These are phyloP conservation scores for Trichoderma sp. DNA, from an alignment of 2,329 filamentous ascomycete genomes.

Conservation along the genomic window DNA sequence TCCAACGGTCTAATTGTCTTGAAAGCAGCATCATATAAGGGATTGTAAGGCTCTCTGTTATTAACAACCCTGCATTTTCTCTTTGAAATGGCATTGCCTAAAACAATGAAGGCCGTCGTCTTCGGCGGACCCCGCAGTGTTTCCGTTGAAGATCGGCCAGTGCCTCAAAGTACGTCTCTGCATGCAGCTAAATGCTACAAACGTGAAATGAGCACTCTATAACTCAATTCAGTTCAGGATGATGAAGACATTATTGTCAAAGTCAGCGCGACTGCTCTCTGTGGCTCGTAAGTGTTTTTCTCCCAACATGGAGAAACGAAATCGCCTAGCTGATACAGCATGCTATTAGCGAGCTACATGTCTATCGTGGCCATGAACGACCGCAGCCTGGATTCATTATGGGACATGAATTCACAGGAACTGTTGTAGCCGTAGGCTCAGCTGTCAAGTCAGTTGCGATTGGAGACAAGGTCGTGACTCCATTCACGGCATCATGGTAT, in stretches of 20 bases:
- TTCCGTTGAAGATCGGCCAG: slow-evolving; percentile 74
- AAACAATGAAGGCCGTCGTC: slow-evolving; percentile 83
- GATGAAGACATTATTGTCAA: slow-evolving; percentile 79
- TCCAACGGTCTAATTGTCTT: background rate
- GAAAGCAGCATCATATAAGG: background rate
- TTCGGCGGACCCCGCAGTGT: slow-evolving; percentile 79
- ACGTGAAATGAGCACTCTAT: slow-evolving; percentile 23
- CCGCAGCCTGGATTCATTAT: slow-evolving; percentile 64
- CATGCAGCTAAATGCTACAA: background rate
- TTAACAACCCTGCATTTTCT: background rate
- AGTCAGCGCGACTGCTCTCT: slow-evolving; percentile 80
- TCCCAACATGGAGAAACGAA: background rate
- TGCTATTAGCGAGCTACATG: slow-evolving; percentile 68
- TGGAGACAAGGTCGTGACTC: slow-evolving; percentile 78
- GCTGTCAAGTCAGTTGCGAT: slow-evolving; percentile 68
- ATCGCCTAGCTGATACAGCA: background rate
- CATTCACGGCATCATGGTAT: slow-evolving; percentile 80
- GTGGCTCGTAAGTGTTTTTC: slow-evolving; percentile 69
- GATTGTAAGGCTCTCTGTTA: no score
- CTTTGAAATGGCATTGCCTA: slow-evolving; percentile 38
- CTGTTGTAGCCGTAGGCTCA: slow-evolving; percentile 66
- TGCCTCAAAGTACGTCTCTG: slow-evolving; percentile 60
- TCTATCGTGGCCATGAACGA: slow-evolving; percentile 79
- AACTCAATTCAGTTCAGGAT: slow-evolving; percentile 57
- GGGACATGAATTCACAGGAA: slow-evolving; percentile 88